Base-by-base conservation (phyloP, 2,329 filamentous ascomycete species). In the Cucurbitaria berberidis region DNA sequence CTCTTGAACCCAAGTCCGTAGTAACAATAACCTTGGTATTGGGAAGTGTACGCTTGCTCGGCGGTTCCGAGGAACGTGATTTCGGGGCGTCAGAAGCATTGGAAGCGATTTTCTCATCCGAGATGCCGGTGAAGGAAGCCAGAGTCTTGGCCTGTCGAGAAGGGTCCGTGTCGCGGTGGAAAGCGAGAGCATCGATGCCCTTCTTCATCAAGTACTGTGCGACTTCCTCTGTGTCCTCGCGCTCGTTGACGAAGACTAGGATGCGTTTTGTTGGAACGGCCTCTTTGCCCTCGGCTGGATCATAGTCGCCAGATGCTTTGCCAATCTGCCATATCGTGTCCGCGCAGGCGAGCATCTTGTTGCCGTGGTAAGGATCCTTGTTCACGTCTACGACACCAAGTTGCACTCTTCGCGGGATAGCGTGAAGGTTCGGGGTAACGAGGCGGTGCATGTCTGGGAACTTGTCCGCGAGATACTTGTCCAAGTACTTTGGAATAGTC, bases 171-270 rank as follows among this genome's bases (percentile, higher is more conserved):
- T 99, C 95, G 46, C 95, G 85, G 66, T 91, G 91, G 49, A 99
- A 82, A 0, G 93, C 90, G 13, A 90, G 81, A 5, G 93, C 93
- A 63, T 96, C 89, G 66, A 99, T 92, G 49, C 93, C 93, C 78
- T 97, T 97, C 45, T 84, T 84, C 11, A 81, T 79, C 0, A 99
- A 85, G 72, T 90, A 99, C 1, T 87, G 78, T 11, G 93, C 88
- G 0, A 99, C 82, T 68, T 93, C 86, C 51, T 89, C 84, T 0
- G 93, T 91, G 70, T 90, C 91, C 70, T 96, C 92, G 30, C 95
- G 89, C 80, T 98, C 92, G 74, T 98, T 98, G 73, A 98, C 93
- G 68, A 98, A 98, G 3, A 98, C 92, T 51, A 98, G 86, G 66
- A 99, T 89, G 57, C 91, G 89, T 73, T 95, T 95, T 21, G 90